Percentiles rank a stretch among this genome's conserved stretches.
Evolutionary conservation across 1,284 basidiomycete species (phyloP).

Genomic region (Malassezia psittaci): DNA sequence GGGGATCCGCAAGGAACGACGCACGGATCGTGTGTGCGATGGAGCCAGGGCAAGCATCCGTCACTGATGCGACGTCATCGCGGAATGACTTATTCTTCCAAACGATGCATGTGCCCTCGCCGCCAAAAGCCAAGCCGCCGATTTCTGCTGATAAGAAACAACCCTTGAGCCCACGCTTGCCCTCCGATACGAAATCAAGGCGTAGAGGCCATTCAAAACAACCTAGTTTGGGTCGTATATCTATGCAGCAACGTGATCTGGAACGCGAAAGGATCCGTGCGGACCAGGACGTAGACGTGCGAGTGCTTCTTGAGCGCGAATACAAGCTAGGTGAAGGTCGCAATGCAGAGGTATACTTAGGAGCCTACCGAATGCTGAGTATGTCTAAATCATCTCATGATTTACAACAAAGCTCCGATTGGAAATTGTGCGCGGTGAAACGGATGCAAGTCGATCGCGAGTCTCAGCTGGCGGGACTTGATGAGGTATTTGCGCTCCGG

Average conservation of each 20-base stretch:
- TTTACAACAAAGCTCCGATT: conserved; percentile 5
- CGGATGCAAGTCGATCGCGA: conserved; percentile 41
- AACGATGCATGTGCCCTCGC: not conserved
- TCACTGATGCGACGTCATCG: not conserved
- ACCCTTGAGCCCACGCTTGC: not conserved
- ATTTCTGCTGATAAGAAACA: not conserved
- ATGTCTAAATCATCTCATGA: not conserved
- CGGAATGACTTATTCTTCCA: conserved; percentile 13
- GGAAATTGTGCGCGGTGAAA: conserved; percentile 44
- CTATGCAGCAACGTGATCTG: conserved; percentile 30
- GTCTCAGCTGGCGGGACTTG: conserved; percentile 37
- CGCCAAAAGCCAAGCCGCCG: conserved; percentile 6
- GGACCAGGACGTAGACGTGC: conserved; percentile 33
- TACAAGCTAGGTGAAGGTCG: conserved; percentile 41
- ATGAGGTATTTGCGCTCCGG: conserved; percentile 43
- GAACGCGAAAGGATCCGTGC: conserved; percentile 31
- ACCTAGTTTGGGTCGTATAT: conserved; percentile 30
- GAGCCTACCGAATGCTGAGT: conserved; percentile 18
- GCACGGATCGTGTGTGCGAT: not conserved
- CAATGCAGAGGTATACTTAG: conserved; percentile 39
- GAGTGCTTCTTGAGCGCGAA: conserved; percentile 31
- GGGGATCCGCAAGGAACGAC: not conserved
- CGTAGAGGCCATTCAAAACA: conserved; percentile 20
- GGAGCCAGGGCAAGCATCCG: not conserved
- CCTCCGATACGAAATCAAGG: not conserved